Base-by-base conservation (phyloP, 2,329 filamentous ascomycete genomes). In the Erysiphe pulchra region DNA sequence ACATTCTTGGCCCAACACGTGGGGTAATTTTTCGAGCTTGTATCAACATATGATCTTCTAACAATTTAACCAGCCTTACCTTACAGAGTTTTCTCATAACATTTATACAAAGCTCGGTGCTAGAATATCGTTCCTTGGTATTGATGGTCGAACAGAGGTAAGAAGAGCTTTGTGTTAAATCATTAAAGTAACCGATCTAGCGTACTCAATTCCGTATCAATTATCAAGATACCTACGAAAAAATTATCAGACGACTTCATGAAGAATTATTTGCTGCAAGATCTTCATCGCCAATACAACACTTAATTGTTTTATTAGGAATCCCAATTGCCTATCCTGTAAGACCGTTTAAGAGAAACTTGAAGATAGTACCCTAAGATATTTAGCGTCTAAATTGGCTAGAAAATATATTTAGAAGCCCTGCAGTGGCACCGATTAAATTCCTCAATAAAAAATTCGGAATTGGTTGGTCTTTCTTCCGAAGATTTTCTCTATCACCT, bases 161-260 rank as follows among this genome's bases (percentile, higher is more conserved):
- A 49, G 3, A 9, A 5, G 4, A 11, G 10, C 17, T 28, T 31
- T 39, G 13, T 14, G 36, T 11, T 38, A 16, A 36, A 32, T 20
- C 32, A n/a, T 33, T n/a, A n/a, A 13, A n/a, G 11, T 46, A 39
- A 14, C 45, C 38, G 46, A 24, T 45, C 7, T 20, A 57, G 70
- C 80, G 86, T 20, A 94, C 87, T 9, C 75, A 87, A 34, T 84
- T 92, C 56, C 85, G 93, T 62, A 76, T 95, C 62, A 94, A 94
- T 64, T 94, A 93, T 55, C 79, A 85, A 42, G 80, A 86, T 56
- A 93, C 85, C 0, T 93, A 92, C 56, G 76, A 92, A 46, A 63
- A 79, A 40, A 74, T 95, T 18, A 93, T 94, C 58, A 67, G 76
- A 47, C 73, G 85, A 37, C 68, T 87, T 31, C 70, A 78, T 50